These are phyloP conservation scores for Citrus inodora DNA, from an alignment of 345 rosid species.

Conservation along the genomic window DNA sequence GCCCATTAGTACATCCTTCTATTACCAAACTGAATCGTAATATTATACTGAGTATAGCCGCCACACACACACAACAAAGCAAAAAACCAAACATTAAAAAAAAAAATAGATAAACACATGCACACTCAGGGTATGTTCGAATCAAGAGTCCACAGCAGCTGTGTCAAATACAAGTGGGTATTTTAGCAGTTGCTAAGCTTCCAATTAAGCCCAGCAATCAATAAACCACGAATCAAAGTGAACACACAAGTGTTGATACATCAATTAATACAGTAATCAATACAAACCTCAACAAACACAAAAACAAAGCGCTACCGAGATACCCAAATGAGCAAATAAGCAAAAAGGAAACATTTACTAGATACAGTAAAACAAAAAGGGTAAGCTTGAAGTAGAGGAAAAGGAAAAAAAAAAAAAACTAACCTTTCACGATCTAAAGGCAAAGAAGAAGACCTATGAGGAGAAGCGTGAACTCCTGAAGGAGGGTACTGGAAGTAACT, in stretches of 20 bases:
- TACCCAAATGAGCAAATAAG: background rate
- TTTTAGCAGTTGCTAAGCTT: background rate
- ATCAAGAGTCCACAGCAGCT: background rate
- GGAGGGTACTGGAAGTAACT: conserved; percentile 89
- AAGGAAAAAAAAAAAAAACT: conserved; percentile 13
- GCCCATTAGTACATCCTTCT: background rate
- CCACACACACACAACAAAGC: background rate
- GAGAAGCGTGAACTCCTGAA: conserved; percentile 77
- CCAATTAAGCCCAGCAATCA: background rate
- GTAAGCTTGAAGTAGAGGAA: background rate
- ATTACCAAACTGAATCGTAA: background rate
- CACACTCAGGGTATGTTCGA: background rate
- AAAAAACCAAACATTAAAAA: background rate
- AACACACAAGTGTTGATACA: conserved; percentile 10
- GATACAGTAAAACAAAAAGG: background rate
- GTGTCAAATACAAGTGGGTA: background rate
- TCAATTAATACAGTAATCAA: conserved; percentile 5
- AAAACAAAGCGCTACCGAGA: conserved; percentile 2
- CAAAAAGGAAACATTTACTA: background rate
- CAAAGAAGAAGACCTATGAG: conserved; percentile 65
- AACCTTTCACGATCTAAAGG: conserved; percentile 83
- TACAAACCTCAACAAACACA: background rate
- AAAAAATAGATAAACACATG: background rate
- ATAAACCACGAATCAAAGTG: background rate
- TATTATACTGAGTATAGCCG: background rate